These are phyloP conservation scores for Grosmannia huntii DNA, from an alignment of 2,329 filamentous ascomycete genomes.

Conservation along the genomic window DNA sequence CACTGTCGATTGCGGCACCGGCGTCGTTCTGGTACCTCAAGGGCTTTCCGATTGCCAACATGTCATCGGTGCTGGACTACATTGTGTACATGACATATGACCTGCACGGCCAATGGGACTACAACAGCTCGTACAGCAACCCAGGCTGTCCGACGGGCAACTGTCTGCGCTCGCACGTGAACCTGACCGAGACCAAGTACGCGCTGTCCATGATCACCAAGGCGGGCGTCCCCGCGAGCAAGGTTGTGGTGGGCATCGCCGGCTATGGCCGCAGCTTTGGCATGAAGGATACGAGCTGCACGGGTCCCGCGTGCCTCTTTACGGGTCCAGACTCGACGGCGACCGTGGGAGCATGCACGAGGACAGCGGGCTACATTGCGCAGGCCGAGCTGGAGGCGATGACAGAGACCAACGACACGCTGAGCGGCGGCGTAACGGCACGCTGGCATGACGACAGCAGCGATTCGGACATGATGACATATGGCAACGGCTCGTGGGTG, in stretches of 20 bases:
- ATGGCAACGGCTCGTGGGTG: slow-evolving; percentile 11
- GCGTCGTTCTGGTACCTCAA: slow-evolving; percentile 22
- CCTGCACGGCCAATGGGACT: slow-evolving; percentile 27
- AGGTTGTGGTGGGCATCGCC: slow-evolving; percentile 20
- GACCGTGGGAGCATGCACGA: too few relatives aligned
- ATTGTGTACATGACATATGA: slow-evolving; percentile 23
- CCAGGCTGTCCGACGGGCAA: slow-evolving; percentile 18
- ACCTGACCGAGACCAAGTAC: slow-evolving; percentile 21
- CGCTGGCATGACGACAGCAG: slow-evolving; percentile 5
- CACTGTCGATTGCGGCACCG: slow-evolving; percentile 16
- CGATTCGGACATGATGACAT: slow-evolving; percentile 9
- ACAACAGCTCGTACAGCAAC: slow-evolving; percentile 9
- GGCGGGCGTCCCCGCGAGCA: slow-evolving; percentile 15
- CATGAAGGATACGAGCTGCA: slow-evolving; percentile 14
- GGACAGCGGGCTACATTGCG: too few relatives aligned
- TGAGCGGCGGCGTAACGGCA: neutral
- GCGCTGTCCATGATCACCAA: slow-evolving; percentile 26
- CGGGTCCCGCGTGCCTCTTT: neutral
- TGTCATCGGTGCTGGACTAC: slow-evolving; percentile 18
- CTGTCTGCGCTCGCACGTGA: slow-evolving; percentile 22
- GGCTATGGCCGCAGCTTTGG: slow-evolving; percentile 23
- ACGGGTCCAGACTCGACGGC: too few relatives aligned
- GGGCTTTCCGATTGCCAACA: slow-evolving; percentile 18
- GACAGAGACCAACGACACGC: too few relatives aligned
- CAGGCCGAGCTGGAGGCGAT: too few relatives aligned